Conservation (phyloP, 2,329 filamentous ascomycete species). For the Aspergillus candidus region DNA sequence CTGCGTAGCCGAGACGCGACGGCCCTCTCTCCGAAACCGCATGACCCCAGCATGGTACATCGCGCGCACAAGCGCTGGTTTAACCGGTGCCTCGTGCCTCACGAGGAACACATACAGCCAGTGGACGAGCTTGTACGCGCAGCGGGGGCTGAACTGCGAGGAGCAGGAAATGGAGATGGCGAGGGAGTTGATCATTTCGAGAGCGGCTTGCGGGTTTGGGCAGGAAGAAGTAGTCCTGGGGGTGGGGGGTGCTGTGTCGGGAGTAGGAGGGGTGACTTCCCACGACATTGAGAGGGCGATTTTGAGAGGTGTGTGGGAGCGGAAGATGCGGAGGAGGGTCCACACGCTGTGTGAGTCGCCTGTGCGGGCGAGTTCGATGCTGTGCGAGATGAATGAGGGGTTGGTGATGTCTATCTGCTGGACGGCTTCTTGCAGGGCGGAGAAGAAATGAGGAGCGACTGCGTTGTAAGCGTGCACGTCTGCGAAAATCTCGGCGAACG, state of each 20-base stretch:
- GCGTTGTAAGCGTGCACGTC: constrained; percentile 22
- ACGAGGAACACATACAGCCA: constrained; percentile 44
- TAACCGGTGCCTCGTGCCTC: constrained; percentile 38
- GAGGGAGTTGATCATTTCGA: constrained; percentile 41
- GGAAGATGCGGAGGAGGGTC: constrained; percentile 30
- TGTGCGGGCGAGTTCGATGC: constrained; percentile 25
- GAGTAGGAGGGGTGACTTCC: constrained; percentile 16
- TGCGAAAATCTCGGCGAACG: constrained; percentile 25
- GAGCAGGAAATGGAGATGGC: constrained; percentile 41
- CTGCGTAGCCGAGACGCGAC: constrained; percentile 27
- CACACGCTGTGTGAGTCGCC: constrained; percentile 23
- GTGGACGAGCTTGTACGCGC: constrained; percentile 42
- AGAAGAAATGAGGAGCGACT: constrained; percentile 21
- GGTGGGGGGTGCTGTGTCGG: constrained; percentile 22
- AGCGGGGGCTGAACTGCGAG: constrained; percentile 31
- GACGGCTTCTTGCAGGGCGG: constrained; percentile 26
- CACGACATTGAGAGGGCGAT: constrained; percentile 31
- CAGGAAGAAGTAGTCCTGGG: constrained; percentile 13
- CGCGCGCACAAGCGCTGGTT: constrained; percentile 41
- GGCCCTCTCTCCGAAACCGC: constrained; percentile 35
- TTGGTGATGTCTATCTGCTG: constrained; percentile 30
- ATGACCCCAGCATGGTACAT: constrained; percentile 47
- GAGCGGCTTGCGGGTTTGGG: constrained; percentile 31
- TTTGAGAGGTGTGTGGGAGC: constrained; percentile 34
- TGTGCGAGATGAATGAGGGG: constrained; percentile 25